These are phyloP conservation scores for Blastomyces emzantsi DNA, from an alignment of 2,329 filamentous ascomycete genomes.

Conservation along the genomic window DNA sequence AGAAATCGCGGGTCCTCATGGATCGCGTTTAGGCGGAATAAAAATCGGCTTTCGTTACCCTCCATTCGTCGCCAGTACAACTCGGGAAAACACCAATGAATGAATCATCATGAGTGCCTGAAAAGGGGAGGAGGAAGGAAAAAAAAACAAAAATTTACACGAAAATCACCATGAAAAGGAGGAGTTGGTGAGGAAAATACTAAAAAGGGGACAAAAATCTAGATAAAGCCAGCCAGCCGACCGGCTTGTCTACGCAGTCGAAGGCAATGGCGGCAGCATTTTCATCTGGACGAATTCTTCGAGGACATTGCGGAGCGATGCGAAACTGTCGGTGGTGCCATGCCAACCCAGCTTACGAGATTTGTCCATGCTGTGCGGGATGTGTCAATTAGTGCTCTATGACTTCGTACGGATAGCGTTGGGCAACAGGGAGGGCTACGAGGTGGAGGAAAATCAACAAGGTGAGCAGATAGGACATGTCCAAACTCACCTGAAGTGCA, in stretches of 20 bases:
- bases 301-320: constrained; percentile 37
- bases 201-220: not conserved
- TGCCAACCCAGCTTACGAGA: constrained; percentile 40
- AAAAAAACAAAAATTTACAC: too few relatives aligned
- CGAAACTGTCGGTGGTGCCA: constrained; percentile 39
- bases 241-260: not conserved
- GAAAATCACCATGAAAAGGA: not conserved
- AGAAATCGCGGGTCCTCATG: too few relatives aligned
- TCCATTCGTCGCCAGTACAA: too few relatives aligned
- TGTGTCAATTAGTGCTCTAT: not conserved
- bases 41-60: too few relatives aligned
- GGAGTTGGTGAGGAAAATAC: not conserved
- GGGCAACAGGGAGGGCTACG: too few relatives aligned
- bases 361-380: constrained; percentile 34
- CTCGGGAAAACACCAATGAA: too few relatives aligned
- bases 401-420: not conserved
- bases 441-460: not conserved
- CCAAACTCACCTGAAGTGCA: constrained; percentile 25
- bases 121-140: too few relatives aligned
- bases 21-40: too few relatives aligned
- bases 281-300: constrained; percentile 35
- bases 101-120: too few relatives aligned
- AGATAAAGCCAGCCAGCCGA: not conserved
- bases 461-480: not conserved
- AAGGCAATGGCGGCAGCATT: constrained; percentile 32